phyloP scores from a whole-genome alignment of 257 asterid genomes.

The Gentiana dahurica region DNA sequence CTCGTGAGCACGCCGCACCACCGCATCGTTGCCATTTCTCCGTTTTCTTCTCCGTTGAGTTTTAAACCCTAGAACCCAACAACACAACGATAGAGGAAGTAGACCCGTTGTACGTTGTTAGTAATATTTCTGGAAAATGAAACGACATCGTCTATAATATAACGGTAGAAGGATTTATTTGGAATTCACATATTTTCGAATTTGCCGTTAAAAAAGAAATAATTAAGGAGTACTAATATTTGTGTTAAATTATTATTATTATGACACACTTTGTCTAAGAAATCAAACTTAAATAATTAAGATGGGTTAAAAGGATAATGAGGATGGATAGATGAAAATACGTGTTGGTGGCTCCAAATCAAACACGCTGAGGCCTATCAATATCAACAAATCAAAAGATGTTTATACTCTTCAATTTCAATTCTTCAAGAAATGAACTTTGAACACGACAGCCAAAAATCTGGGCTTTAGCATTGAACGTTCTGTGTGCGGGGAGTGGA shows the following conservation, averaged over 20 bases:
- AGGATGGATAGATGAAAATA: too few relatives aligned
- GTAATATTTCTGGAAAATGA: too few relatives aligned
- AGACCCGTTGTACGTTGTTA: background rate
- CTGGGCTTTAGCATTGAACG: background rate
- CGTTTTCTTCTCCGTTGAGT: conserved; percentile 1
- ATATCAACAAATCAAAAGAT: background rate
- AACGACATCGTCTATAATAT: too few relatives aligned
- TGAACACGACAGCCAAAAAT: background rate
- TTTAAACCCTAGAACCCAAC: conserved; percentile 34
- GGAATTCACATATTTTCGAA: too few relatives aligned
- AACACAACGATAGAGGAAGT: background rate
- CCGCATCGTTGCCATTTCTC: conserved; percentile 42
- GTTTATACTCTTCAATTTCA: background rate
- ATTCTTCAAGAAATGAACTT: background rate
- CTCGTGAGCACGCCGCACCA: conserved; percentile 34
- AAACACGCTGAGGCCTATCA: conserved; percentile 7
- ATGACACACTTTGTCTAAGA: too few relatives aligned
- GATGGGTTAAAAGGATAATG: too few relatives aligned
- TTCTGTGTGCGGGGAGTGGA: background rate
- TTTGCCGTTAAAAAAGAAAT: too few relatives aligned
- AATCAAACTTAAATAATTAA: too few relatives aligned
- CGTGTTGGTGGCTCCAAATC: conserved; percentile 15
- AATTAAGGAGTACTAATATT: too few relatives aligned
- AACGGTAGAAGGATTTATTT: too few relatives aligned
- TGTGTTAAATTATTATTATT: too few relatives aligned